Evolutionary conservation across 2,329 filamentous ascomycete genomes (phyloP).

Genomic region (Stemphylium vesicarium): DNA sequence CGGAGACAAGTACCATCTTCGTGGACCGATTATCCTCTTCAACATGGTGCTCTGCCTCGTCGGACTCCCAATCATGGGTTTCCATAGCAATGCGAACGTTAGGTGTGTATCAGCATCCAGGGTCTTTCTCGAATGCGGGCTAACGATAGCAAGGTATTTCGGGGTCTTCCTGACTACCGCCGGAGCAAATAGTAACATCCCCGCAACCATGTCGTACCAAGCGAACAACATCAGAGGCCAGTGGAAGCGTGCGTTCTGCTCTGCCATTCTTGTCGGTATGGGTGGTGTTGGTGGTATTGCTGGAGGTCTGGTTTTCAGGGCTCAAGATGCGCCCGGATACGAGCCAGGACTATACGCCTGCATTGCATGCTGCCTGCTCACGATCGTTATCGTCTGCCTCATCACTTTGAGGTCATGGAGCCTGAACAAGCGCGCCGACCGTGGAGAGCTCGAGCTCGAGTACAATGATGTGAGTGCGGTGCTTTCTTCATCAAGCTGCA

Average conservation of each 20-base stretch:
- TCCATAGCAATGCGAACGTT: slow-evolving; percentile 60
- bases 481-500: background rate
- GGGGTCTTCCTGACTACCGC: slow-evolving; percentile 79
- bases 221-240: slow-evolving; percentile 88
- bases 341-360: slow-evolving; percentile 48
- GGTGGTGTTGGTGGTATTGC: slow-evolving; percentile 81
- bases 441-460: slow-evolving; percentile 52
- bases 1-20: slow-evolving; percentile 70
- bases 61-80: slow-evolving; percentile 76
- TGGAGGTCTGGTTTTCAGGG: slow-evolving; percentile 72
- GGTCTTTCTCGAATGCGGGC: background rate
- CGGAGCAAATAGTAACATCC: slow-evolving; percentile 79
- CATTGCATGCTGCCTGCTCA: slow-evolving; percentile 47
- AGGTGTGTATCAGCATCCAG: slow-evolving; percentile 65
- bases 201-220: slow-evolving; percentile 77
- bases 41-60: slow-evolving; percentile 67
- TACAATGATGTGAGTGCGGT: slow-evolving; percentile 42
- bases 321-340: slow-evolving; percentile 48
- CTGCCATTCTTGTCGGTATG: slow-evolving; percentile 75
- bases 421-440: slow-evolving; percentile 48
- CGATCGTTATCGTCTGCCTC: slow-evolving; percentile 42
- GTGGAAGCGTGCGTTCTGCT: slow-evolving; percentile 85
- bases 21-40: slow-evolving; percentile 53
- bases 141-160: slow-evolving; percentile 58
- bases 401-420: slow-evolving; percentile 42